These are phyloP conservation scores for Lachnellula occidentalis DNA, from an alignment of 2,329 filamentous ascomycete genomes.

Conservation along the genomic window DNA sequence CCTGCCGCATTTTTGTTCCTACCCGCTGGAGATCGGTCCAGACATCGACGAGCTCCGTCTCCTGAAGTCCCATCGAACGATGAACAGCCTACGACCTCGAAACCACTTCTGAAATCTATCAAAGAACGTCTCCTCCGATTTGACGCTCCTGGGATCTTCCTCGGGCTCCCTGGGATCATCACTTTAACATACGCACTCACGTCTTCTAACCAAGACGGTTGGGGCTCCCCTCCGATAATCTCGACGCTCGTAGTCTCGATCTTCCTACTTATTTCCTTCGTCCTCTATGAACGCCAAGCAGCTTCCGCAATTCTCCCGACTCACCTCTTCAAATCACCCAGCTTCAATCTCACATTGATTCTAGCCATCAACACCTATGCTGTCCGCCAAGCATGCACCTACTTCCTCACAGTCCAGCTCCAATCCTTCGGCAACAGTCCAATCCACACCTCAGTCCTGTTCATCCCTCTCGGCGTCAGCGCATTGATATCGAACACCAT, in stretches of 20 bases:
- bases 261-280: not conserved
- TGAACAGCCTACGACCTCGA: not conserved
- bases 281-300: constrained; percentile 1
- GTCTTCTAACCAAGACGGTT: constrained; percentile 1
- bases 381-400: constrained; percentile 5
- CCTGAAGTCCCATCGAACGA: not conserved
- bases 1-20: constrained; percentile 42
- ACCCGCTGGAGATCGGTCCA: constrained; percentile 19
- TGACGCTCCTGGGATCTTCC: constrained; percentile 2
- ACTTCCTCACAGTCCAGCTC: constrained; percentile 5
- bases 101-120: not conserved
- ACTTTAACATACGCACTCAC: constrained; percentile 5
- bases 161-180: constrained; percentile 5
- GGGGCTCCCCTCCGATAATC: constrained; percentile 2
- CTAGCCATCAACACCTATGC: constrained; percentile 3
- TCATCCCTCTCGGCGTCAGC: not conserved
- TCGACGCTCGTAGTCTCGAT: constrained; percentile 1
- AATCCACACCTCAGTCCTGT: constrained; percentile 5
- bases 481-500: not conserved
- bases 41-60: not conserved
- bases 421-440: constrained; percentile 3
- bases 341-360: constrained; percentile 1
- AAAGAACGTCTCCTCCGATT: constrained; percentile 3
- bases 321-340: not conserved
- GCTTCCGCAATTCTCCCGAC: not conserved